Evolutionary conservation across 148 eudicot species (phyloP).

Genomic region (Rhododendron mucronatum): DNA sequence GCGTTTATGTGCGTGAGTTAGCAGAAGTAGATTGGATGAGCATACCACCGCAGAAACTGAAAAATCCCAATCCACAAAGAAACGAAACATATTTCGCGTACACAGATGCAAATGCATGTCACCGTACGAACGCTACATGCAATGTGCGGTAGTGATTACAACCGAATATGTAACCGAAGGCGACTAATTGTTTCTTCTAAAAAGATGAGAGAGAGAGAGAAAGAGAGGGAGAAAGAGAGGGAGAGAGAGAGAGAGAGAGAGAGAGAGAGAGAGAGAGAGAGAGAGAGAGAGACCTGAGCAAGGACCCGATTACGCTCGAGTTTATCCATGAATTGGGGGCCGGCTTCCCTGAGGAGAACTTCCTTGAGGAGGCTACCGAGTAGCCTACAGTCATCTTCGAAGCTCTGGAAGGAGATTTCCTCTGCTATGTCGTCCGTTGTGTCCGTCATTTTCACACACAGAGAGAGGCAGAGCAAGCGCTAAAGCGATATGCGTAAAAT

Average conservation of each 20-base stretch:
- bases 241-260: neutral
- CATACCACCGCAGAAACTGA: neutral
- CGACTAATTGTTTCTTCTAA: too few relatives aligned
- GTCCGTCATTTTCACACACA: conserved; percentile 44
- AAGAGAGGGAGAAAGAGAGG: too few relatives aligned
- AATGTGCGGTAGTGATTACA: neutral
- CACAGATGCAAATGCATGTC: neutral
- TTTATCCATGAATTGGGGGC: conserved; percentile 49
- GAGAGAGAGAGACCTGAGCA: conserved; percentile 42
- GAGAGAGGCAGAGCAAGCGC: neutral
- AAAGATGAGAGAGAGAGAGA: neutral
- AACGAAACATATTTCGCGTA: neutral
- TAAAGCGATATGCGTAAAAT: neutral
- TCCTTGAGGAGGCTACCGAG: conserved; percentile 76
- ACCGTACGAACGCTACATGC: neutral
- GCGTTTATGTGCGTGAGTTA: neutral
- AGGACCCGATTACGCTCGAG: conserved; percentile 54
- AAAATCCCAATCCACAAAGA: neutral
- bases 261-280: neutral
- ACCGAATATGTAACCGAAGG: too few relatives aligned
- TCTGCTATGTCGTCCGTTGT: conserved; percentile 84
- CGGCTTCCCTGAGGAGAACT: conserved; percentile 66
- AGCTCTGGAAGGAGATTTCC: conserved; percentile 82
- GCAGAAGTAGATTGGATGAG: neutral
- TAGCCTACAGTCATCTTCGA: conserved; percentile 71